These are phyloP conservation scores for Prunus padus DNA, from an alignment of 306 rosid species.

Conservation along the genomic window DNA sequence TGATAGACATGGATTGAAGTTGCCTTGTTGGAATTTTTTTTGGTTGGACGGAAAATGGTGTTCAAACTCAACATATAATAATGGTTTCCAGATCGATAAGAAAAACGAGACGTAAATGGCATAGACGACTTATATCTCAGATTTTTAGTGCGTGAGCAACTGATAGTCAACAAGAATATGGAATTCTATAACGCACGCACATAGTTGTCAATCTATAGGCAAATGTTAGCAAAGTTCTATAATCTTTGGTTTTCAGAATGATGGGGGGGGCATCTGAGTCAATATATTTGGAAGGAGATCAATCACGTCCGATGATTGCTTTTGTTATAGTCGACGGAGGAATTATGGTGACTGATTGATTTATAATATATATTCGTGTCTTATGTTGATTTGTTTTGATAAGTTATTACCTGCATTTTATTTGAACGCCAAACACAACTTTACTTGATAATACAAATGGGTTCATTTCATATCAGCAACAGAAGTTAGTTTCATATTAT, in stretches of 20 bases:
- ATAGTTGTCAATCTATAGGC: neutral
- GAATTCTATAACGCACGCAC: neutral
- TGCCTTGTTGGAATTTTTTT: conserved; percentile 1
- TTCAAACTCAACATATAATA: no score
- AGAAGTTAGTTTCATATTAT: neutral
- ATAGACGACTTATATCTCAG: no score
- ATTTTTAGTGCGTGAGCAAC: no score
- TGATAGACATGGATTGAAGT: conserved; percentile 14
- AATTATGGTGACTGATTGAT: conserved; percentile 2
- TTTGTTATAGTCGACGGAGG: neutral
- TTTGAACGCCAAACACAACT: neutral
- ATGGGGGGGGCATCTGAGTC: neutral
- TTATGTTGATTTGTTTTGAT: neutral
- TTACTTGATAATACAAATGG: neutral
- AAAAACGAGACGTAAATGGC: neutral
- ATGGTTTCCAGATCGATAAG: no score
- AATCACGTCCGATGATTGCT: neutral
- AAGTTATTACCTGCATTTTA: neutral
- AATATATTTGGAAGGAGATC: neutral
- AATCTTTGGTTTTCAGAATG: neutral
- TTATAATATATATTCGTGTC: neutral
- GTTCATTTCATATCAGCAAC: neutral
- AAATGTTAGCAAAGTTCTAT: neutral
- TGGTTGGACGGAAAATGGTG: neutral
- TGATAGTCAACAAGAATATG: no score